Percentiles rank a stretch among this genome's conserved stretches.
Conservation (phyloP, 164 flowering plant genomes). For the Sextonia rubra region DNA sequence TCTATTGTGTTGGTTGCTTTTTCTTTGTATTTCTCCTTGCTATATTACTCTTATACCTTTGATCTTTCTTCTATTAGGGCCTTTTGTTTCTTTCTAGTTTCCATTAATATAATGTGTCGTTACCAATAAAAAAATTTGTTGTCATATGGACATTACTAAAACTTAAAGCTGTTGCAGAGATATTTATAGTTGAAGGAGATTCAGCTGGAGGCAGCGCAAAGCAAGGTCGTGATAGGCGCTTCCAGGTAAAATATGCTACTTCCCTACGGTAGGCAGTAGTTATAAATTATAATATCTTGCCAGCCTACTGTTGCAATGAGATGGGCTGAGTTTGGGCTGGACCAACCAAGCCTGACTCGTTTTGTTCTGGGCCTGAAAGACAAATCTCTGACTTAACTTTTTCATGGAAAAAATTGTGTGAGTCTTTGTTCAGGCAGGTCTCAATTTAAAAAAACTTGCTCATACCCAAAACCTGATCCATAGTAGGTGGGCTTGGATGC, state of each 20-base stretch:
- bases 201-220: slow-evolving; percentile 99
- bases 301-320: not conserved
- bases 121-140: no score
- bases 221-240: slow-evolving; percentile 96
- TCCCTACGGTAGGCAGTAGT: not conserved
- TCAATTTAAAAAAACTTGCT: not conserved
- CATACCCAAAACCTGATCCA: not conserved
- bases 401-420: not conserved
- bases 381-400: not conserved
- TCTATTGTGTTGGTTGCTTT: no score
- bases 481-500: not conserved
- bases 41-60: no score
- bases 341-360: not conserved
- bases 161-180: slow-evolving; percentile 45
- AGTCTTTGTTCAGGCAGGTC: not conserved
- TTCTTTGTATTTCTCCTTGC: no score
- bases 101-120: no score
- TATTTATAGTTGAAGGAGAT: slow-evolving; percentile 98
- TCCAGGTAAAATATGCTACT: slow-evolving; percentile 59
- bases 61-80: no score
- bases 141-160: no score
- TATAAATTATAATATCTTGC: not conserved
- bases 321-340: not conserved
- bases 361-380: not conserved
- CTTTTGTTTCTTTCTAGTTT: no score